Evolutionary conservation across 2,329 filamentous ascomycete genomes (phyloP), one percentile per base, ranked within the genome.

Genomic region (Sarocladiaceae sp.): DNA sequence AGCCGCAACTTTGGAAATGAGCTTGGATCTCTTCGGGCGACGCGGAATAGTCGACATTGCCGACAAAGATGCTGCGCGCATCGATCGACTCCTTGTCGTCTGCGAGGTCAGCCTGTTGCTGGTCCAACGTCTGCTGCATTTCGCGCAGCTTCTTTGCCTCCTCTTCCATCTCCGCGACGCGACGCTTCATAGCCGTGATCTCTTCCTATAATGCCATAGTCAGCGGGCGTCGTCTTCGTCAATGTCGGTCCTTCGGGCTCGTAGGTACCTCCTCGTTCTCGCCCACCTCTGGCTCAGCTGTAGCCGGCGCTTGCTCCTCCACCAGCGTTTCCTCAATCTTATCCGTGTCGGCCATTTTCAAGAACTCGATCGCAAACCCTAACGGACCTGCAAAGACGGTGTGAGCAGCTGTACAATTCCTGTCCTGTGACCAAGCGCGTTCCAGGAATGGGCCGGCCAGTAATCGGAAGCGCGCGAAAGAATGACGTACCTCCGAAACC

Each of bases 41-140:
- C 18, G 91, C 90, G 50, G 88, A 90, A 66, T 98, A 98, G 68
- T 98, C 93, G 53, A 98, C 93, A 57, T 98, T 98, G 54, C 93
- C 93, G 34, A 98, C 93, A 63, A 98, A 98, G 66, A 98, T 89
- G 68, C 89, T 96, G 58, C 93, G 83, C 53, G 83, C 83, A 67
- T 98, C 93, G 48, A 98, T 82, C 54, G 96, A 94, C 64, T 96
- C 90, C 67, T 94, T 95, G 70, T 90, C 89, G 62, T 97, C 93
- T 53, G 85, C 80, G 49, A 93, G 74, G 55, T 87, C 87, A 52
- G 88, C 82, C 50, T 81, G 83, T 58, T 93, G 85, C 61, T 90
- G 82, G 63, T 97, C 91, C 50, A 97, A 76, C 44, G 76, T 82
- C 45, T 83, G 83, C 63, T 93, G 87, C 86, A 93, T 90, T 66